These are phyloP conservation scores for Sclerotinia sclerotiorum DNA, from an alignment of 2,329 filamentous ascomycete species.

Conservation along the genomic window DNA sequence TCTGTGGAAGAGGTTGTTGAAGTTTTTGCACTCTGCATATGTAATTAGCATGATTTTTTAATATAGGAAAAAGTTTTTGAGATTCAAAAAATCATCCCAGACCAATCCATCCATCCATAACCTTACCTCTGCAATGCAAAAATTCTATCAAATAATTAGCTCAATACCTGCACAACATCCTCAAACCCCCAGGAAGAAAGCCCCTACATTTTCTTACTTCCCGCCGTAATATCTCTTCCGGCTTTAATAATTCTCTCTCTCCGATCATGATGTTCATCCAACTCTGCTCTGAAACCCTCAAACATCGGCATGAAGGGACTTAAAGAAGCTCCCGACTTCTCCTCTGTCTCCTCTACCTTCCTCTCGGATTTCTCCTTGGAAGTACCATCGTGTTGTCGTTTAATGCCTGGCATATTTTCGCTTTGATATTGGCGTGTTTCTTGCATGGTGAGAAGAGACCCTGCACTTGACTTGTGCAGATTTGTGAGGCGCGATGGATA, in stretches of 20 bases:
- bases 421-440: neutral
- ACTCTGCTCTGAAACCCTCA: conserved; percentile 76
- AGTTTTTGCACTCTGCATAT: conserved; percentile 60
- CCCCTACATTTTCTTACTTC: conserved; percentile 92
- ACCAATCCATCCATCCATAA: conserved; percentile 34
- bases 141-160: conserved; percentile 55
- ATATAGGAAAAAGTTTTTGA: neutral
- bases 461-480: conserved; percentile 8
- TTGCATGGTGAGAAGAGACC: conserved; percentile 5
- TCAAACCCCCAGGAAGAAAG: neutral
- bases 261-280: conserved; percentile 93
- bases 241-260: conserved; percentile 87
- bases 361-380: conserved; percentile 14
- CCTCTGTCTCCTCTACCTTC: conserved; percentile 47
- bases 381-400: conserved; percentile 25
- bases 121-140: conserved; percentile 76
- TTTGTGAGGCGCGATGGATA: conserved; percentile 11
- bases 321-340: conserved; percentile 30
- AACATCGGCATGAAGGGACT: conserved; percentile 72
- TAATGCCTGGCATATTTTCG: conserved; percentile 17
- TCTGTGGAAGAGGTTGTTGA: conserved; percentile 61
- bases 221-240: conserved; percentile 85
- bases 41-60: neutral
- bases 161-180: neutral
- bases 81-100: neutral